Evolutionary conservation across 345 rosid genomes (phyloP).

Genomic region (Rhodamnia argentea): DNA sequence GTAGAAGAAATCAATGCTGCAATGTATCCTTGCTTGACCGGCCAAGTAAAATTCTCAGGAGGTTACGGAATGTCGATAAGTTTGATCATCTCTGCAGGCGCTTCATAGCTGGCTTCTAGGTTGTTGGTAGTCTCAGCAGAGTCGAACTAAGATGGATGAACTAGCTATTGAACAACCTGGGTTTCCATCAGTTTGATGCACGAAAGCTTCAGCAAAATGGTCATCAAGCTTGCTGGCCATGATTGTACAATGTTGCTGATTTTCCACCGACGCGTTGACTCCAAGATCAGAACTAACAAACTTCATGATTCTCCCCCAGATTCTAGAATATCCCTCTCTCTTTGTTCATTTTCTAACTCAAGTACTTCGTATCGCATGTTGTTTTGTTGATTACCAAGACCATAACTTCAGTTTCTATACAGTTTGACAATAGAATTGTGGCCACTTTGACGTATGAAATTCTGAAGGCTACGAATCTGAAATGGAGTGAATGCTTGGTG

Average conservation of each 20-base stretch:
- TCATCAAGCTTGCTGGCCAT: no score
- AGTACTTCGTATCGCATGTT: neutral
- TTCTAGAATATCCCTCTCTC: neutral
- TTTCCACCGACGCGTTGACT: no score
- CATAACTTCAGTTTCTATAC: neutral
- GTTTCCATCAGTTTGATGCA: constrained; percentile 2
- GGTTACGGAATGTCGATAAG: constrained; percentile 40
- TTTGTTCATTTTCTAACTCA: no score
- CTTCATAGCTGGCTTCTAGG: constrained; percentile 21
- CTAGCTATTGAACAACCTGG: neutral
- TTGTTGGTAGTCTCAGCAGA: constrained; percentile 5
- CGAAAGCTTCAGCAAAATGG: constrained; percentile 6
- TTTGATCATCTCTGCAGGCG: constrained; percentile 43
- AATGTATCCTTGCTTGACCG: no score
- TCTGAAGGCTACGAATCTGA: no score
- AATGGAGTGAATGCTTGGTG: no score
- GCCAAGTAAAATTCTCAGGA: no score
- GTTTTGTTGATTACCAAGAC: neutral
- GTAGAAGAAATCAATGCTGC: no score
- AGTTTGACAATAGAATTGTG: no score
- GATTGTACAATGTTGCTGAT: neutral
- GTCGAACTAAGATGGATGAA: constrained; percentile 25
- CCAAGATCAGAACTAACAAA: no score
- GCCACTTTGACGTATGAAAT: no score
- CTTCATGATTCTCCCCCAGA: neutral